Base-by-base conservation (phyloP, 257 asterid genomes). In the Fraxinus cuspidata region DNA sequence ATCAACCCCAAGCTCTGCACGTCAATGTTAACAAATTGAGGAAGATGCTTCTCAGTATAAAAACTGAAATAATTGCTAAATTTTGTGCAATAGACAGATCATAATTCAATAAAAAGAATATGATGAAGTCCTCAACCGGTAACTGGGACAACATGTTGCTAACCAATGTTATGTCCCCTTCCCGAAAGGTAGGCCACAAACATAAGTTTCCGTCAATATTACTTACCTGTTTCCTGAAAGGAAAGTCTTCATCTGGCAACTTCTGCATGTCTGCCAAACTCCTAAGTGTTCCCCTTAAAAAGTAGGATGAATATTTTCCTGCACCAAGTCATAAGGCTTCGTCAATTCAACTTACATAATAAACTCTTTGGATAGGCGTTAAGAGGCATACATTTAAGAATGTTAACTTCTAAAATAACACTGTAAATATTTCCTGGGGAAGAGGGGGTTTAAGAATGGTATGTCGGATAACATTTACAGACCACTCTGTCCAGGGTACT, bases 211-310 rank as follows among this genome's bases (percentile, higher is more conserved):
- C 23, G 69, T 63, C 34, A 63, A 63, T 15, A 63, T 63, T 21
- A 63, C 8, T 82, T 85, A 93, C 99, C 98, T 93, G 92, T 80
- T 91, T 90, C 84, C 90, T 89, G 79, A 82, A 88, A 68, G 91
- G 84, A 66, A 93, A 90, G 85, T 92, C 97, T 83, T 81, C 94
- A 70, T 93, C 98, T 58, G 94, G 96, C 87, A 88, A 77, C 82
- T 88, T 87, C 81, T 92, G 90, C 94, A 96, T 87, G 53, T 89
- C 94, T 25, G 91, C 96, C 86, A 96, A 87, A 77, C 82, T 90
- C 77, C 78, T 78, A 58, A 96, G 93, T 34, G 91, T 87, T 78
- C 84, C 94, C 78, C 80, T 83, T 81, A 88, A 76, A 79, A 92
- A 85, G 83, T 85, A 77, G 71, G 89, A 85, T 18, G 99, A 90